A percentile compares a stretch with the other conserved stretches of the same genome.
Conservation (phyloP, 805 yeast genomes). For the Metahyphopichia silvanorum region DNA sequence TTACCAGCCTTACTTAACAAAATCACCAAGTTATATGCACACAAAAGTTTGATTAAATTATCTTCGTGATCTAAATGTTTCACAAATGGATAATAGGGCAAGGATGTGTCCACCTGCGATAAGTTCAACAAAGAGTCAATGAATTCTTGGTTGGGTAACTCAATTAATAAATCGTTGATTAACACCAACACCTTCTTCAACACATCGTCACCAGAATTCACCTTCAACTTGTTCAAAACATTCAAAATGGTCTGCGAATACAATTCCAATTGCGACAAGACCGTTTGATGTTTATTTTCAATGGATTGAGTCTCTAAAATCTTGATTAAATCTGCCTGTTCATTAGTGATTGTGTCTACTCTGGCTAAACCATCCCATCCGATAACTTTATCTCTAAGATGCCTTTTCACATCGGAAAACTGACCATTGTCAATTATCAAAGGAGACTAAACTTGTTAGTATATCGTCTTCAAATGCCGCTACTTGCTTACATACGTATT, state of each 20-base stretch:
- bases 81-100: constrained; percentile 53
- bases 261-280: constrained; percentile 42
- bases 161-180: constrained; percentile 52
- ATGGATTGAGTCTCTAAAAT: constrained; percentile 47
- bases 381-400: constrained; percentile 73
- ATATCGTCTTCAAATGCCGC: constrained; percentile 4
- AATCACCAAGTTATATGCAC: constrained; percentile 51
- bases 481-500: constrained; percentile 12
- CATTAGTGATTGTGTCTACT: constrained; percentile 60
- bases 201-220: constrained; percentile 55
- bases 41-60: constrained; percentile 52
- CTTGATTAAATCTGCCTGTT: constrained; percentile 64
- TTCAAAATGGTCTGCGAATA: constrained; percentile 55
- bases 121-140: constrained; percentile 40
- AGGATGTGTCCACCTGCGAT: constrained; percentile 36
- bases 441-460: constrained; percentile 20
- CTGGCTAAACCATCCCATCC: constrained; percentile 93
- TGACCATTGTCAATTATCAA: constrained; percentile 60
- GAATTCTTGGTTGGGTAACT: constrained; percentile 31
- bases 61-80: constrained; percentile 54
- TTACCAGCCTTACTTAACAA: constrained; percentile 35
- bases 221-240: constrained; percentile 46
- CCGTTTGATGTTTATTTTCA: constrained; percentile 39
- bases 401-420: constrained; percentile 60
- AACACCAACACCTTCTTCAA: constrained; percentile 62